Evolutionary conservation across 805 yeast species (phyloP), one percentile per base, ranked within the genome.

Genomic region (Nakazawaea wickerhamii): DNA sequence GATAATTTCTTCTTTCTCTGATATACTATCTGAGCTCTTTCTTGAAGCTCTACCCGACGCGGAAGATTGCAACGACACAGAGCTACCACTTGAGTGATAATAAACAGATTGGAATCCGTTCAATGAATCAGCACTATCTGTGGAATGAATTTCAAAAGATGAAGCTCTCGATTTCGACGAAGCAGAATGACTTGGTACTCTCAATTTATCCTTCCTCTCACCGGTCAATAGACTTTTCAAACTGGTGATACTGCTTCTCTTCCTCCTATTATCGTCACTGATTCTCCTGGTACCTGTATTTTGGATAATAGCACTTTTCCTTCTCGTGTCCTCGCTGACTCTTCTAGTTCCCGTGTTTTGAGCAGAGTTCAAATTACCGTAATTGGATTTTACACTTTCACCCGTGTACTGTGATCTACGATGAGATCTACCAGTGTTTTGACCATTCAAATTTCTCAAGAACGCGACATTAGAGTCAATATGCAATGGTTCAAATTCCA

Each of bases 401-500:
- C 64, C 63, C n/a, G 65, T 59, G 30, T 57, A 57, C 21, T 58
- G 61, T 19, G 36, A 42, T 17, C 52, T 50, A 62, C 63, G 55
- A 4, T 57, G 32, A 3, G 30, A 27, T 13, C 49, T 53, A 14
- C 63, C 63, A 32, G 58, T 57, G 44, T 65, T 64, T 40, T 65
- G 67, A 23, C 58, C 59, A 10, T 68, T 60, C 18, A 68, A 46
- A 20, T 50, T 57, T 39, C 59, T 63, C 27, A 68, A 43, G 47
- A 65, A 69, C 25, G 63, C 72, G 19, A 68, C 58, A 28, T 63
- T 67, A 41, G 63, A 64, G 46, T 60, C 58, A 23, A 60, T 60
- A 20, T 53, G 55, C 19, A 49, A 49, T 3, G 66, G 62, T 8
- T 64, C 56, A 13, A 63, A 45, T 35, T 61, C 61, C 4, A 59